phyloP scores from a whole-genome alignment of 2,329 filamentous ascomycete species.

The Botrytis paeoniae region DNA sequence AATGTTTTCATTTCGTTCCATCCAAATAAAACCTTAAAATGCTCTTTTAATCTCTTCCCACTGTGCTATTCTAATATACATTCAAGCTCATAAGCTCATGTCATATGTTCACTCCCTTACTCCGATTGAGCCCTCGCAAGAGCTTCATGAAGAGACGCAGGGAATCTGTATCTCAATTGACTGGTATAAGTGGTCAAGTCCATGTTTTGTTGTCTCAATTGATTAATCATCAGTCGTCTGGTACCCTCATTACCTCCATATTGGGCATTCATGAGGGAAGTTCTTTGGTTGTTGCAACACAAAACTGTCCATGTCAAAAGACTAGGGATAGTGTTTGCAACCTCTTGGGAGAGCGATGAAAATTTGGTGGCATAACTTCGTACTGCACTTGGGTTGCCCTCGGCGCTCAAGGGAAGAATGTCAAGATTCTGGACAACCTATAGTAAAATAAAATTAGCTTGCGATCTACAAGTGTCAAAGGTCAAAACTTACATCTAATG shows the following conservation, averaged over 20 bases:
- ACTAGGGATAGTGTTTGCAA: slow-evolving; percentile 86
- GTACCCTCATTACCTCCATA: slow-evolving; percentile 72
- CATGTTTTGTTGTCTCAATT: slow-evolving; percentile 75
- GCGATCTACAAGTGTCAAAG: slow-evolving; percentile 12
- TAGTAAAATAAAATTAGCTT: slow-evolving; percentile 26
- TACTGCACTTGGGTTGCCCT: slow-evolving; percentile 73
- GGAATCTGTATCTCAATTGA: slow-evolving; percentile 86
- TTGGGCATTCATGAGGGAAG: slow-evolving; percentile 64
- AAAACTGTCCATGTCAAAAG: slow-evolving; percentile 91
- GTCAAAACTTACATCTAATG: slow-evolving; percentile 60
- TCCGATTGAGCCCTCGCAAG: slow-evolving; percentile 63
- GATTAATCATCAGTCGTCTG: slow-evolving; percentile 61
- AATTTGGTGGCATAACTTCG: slow-evolving; percentile 80
- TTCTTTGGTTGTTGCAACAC: slow-evolving; percentile 76
- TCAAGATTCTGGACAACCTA: slow-evolving; percentile 71
- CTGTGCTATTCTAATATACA: slow-evolving; percentile 11
- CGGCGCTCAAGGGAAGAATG: slow-evolving; percentile 75
- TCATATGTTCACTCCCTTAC: slow-evolving; percentile 19
- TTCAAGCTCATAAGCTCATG: background rate
- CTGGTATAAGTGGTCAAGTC: slow-evolving; percentile 94
- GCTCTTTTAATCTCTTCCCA: background rate
- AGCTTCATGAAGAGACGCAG: slow-evolving; percentile 82
- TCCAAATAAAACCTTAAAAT: slow-evolving; percentile 15
- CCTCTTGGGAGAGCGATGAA: slow-evolving; percentile 70
- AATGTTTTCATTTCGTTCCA: background rate